Percentiles rank a stretch among this genome's conserved stretches.
These are phyloP conservation scores for Scleroderma citrinum DNA, from an alignment of 768 basidiomycete species.

Conservation along the genomic window DNA sequence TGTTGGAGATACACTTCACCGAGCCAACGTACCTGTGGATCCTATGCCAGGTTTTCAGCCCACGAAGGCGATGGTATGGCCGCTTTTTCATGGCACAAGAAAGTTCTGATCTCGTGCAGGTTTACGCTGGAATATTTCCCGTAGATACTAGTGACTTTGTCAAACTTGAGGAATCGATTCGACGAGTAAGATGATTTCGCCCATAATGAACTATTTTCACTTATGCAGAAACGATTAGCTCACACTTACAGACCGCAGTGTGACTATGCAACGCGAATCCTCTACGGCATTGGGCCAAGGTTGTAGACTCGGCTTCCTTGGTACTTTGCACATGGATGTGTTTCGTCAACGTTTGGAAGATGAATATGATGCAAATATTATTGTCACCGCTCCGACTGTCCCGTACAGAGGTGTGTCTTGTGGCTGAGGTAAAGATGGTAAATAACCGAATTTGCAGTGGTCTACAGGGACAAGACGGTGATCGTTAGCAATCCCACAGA, in stretches of 20 bases:
- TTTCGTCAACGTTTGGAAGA: constrained; percentile 95
- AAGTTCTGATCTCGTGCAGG: constrained; percentile 39
- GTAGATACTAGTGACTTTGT: constrained; percentile 86
- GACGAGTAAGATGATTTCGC: constrained; percentile 49
- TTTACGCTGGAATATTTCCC: constrained; percentile 93
- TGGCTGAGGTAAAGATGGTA: neutral
- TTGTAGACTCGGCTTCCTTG: constrained; percentile 89
- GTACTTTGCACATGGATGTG: constrained; percentile 94
- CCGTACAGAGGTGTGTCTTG: constrained; percentile 68
- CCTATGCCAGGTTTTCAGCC: constrained; percentile 90
- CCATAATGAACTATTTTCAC: constrained; percentile 6
- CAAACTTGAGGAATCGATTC: constrained; percentile 94
- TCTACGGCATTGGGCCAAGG: constrained; percentile 95
- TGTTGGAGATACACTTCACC: constrained; percentile 90
- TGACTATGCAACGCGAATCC: constrained; percentile 86
- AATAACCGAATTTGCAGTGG: constrained; percentile 40
- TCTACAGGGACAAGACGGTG: constrained; percentile 59
- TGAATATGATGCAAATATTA: constrained; percentile 91
- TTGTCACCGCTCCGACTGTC: constrained; percentile 94
- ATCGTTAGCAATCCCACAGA: constrained; percentile 90
- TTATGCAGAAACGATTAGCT: constrained; percentile 40
- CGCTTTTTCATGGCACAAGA: neutral
- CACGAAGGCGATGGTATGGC: constrained; percentile 83
- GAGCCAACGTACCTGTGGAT: constrained; percentile 63
- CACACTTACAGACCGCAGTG: constrained; percentile 81